phyloP scores from a whole-genome alignment of 306 rosid species.

The Vigna hirtella region DNA sequence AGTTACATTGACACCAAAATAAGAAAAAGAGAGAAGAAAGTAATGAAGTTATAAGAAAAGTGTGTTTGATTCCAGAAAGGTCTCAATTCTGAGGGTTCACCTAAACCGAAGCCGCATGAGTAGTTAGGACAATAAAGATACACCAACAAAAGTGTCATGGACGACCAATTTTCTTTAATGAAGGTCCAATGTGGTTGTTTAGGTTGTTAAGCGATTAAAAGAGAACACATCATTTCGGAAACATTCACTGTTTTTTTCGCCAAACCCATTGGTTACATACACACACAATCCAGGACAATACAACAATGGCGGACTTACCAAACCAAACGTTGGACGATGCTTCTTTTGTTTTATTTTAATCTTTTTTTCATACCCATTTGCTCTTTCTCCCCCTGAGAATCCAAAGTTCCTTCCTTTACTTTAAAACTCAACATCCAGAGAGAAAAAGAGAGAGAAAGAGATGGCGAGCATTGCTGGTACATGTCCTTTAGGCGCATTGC shows the following conservation, averaged over 20 bases:
- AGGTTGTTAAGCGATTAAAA: conserved; percentile 52
- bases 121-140: conserved; percentile 43
- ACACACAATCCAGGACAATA: conserved; percentile 1
- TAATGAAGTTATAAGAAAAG: background rate
- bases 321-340: conserved; percentile 40
- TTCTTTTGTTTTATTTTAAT: conserved; percentile 19
- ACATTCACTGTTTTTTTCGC: conserved; percentile 29
- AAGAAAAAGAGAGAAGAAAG: background rate
- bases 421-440: conserved; percentile 34
- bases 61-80: background rate
- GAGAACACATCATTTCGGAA: background rate
- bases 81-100: conserved; percentile 30
- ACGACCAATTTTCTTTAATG: conserved; percentile 30
- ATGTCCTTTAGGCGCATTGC: conserved; percentile 56
- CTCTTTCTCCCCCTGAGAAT: conserved; percentile 38
- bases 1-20: background rate
- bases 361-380: conserved; percentile 5
- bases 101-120: conserved; percentile 38
- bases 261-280: conserved; percentile 37
- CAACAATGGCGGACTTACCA: conserved; percentile 49
- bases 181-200: conserved; percentile 32
- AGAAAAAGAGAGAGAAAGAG: background rate
- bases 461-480: conserved; percentile 54
- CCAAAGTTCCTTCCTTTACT: conserved; percentile 40
- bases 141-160: conserved; percentile 37